Evolutionary conservation across 768 basidiomycete genomes (phyloP).

Genomic region (Psilocybe cyanescens): DNA sequence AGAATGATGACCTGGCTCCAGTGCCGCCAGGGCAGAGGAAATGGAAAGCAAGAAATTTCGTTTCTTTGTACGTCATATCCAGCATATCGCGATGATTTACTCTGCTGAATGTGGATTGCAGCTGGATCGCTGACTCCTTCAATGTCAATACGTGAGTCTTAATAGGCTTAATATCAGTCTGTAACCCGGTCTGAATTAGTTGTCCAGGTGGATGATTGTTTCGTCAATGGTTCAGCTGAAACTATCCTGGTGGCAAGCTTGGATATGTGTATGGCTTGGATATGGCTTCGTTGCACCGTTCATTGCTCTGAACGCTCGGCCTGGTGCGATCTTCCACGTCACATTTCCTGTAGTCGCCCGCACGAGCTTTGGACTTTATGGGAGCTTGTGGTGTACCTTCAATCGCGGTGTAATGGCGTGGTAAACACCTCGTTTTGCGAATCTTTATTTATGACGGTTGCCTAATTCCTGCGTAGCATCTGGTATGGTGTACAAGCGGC

Average conservation of each 20-base stretch:
- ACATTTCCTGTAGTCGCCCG: constrained; percentile 78
- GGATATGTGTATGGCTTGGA: constrained; percentile 78
- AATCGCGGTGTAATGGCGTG: constrained; percentile 76
- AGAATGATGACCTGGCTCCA: constrained; percentile 79
- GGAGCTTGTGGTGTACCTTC: constrained; percentile 80
- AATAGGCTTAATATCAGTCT: not conserved
- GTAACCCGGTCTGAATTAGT: not conserved
- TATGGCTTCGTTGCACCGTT: constrained; percentile 67
- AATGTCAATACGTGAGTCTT: constrained; percentile 71
- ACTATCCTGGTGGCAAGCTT: constrained; percentile 84
- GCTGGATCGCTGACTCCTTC: constrained; percentile 84
- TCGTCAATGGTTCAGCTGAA: constrained; percentile 76
- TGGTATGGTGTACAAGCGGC: constrained; percentile 84
- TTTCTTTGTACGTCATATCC: constrained; percentile 55
- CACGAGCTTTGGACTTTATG: constrained; percentile 80
- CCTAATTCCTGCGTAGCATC: constrained; percentile 42
- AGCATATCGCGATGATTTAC: not conserved
- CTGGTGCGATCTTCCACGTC: constrained; percentile 77
- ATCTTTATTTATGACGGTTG: not conserved
- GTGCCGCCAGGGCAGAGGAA: constrained; percentile 64
- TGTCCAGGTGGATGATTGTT: constrained; percentile 72
- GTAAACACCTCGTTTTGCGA: constrained; percentile 37
- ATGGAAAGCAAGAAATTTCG: constrained; percentile 69
- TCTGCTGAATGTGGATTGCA: constrained; percentile 26
- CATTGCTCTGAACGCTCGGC: constrained; percentile 76